Evolutionary conservation across 305 asterid species (phyloP), one percentile per base, ranked within the genome.

Genomic region (Fraxinus baroniana): DNA sequence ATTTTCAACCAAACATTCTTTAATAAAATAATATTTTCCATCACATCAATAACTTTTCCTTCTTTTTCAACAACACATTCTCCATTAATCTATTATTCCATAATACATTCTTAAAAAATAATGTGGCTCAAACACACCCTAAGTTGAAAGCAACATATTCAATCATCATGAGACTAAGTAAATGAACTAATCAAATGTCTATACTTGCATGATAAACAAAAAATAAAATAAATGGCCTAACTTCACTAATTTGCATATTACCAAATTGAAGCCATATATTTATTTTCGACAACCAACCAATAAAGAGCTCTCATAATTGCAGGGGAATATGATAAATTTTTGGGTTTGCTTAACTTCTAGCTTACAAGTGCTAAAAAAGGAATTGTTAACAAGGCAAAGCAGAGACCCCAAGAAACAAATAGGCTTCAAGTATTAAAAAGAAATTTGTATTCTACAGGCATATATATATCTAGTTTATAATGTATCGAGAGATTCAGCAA

Each of bases 281-380:
- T 72, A 81, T 41, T 73, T n/a, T 55, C 28, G 62, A 60, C 72
- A 41, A 44, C 30, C 15, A 36, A 74, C 71, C 30, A 79, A 64
- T 73, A 39, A 46, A 24, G 78, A 20, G 72, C 68, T 81, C 30
- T 70, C 36, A 73, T 66, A 57, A 37, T 62, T 72, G 70, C 33
- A 82, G 26, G 30, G 78, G 33, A 83, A 76, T 46, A 41, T 17
- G 81, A 62, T 36, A 35, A 85, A 33, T 52, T 77, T 68, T 57
- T 57, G 36, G 57, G 20, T 5, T 74, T 80, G 13, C 79, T 80
- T 15, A 30, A 79, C 39, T 32, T 52, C 57, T 30, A 78, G 79
- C 49, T 78, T 57, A 35, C 13, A 36, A 64, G 46, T 46, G 57
- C 76, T 22, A 41, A 37, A 36, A 66, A 66, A 26, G 30, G 73